Evolutionary conservation across 108 stramenopile genomes (phyloP).

Genomic region (Skeletonema marinoi): DNA sequence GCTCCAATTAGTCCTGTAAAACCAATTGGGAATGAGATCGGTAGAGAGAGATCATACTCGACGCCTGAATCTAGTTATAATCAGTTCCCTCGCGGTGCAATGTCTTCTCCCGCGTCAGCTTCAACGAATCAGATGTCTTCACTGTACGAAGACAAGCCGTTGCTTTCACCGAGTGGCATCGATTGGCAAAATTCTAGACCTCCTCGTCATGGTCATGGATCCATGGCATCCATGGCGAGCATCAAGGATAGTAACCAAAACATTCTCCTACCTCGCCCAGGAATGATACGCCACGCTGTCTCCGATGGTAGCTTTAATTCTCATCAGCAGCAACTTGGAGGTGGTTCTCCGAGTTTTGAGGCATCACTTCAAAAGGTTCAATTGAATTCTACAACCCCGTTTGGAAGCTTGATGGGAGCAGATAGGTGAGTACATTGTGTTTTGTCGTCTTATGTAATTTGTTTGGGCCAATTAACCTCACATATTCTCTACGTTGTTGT

Average conservation of each 20-base stretch:
- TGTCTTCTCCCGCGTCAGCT: slow-evolving; percentile 19
- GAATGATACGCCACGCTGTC: slow-evolving; percentile 15
- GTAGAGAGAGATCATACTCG: slow-evolving; percentile 38
- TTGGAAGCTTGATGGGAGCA: slow-evolving; percentile 10
- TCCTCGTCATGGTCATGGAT: slow-evolving; percentile 43
- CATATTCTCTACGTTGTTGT: neutral
- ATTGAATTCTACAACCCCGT: slow-evolving; percentile 17
- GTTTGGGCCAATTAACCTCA: neutral
- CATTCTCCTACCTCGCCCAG: slow-evolving; percentile 16
- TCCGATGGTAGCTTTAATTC: slow-evolving; percentile 44
- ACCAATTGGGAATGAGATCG: neutral
- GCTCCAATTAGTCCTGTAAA: slow-evolving; percentile 1
- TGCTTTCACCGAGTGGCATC: slow-evolving; percentile 20
- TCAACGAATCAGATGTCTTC: slow-evolving; percentile 18
- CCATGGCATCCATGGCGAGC: neutral
- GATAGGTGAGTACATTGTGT: slow-evolving; percentile 20
- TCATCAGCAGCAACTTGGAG: slow-evolving; percentile 8
- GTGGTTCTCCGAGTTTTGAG: slow-evolving; percentile 19
- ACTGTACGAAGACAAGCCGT: slow-evolving; percentile 37
- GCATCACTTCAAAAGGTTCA: slow-evolving; percentile 10
- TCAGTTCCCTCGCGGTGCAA: slow-evolving; percentile 32
- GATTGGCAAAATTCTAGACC: slow-evolving; percentile 50
- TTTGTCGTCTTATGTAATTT: neutral
- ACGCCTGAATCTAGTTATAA: slow-evolving; percentile 33
- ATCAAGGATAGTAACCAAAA: slow-evolving; percentile 17